phyloP scores from a whole-genome alignment of 2,329 filamentous ascomycete genomes.

The Mycogone perniciosa region DNA sequence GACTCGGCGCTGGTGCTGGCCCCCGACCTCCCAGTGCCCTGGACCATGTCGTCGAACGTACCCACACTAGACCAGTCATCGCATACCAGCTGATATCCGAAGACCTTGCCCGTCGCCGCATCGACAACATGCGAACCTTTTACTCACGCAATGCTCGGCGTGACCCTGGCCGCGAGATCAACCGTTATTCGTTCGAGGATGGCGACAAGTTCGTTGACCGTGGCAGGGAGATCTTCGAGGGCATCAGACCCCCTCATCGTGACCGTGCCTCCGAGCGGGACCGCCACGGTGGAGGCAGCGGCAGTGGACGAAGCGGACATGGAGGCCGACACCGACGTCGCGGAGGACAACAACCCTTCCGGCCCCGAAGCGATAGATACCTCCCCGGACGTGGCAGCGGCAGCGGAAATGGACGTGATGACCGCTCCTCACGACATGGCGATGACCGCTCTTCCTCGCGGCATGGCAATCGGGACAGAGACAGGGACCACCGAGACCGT shows the following conservation, averaged over 20 bases:
- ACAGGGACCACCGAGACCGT: conserved; percentile 10
- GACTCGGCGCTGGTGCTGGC: conserved; percentile 4
- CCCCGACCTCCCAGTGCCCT: conserved; percentile 18
- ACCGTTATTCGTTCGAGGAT: conserved; percentile 68
- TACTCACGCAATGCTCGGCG: conserved; percentile 38
- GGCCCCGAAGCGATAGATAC: conserved; percentile 29
- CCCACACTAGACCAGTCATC: conserved; percentile 37
- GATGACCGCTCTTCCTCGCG: background rate
- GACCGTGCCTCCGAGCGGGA: conserved; percentile 34
- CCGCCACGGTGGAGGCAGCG: conserved; percentile 25
- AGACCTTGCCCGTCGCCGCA: conserved; percentile 56
- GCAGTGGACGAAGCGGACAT: conserved; percentile 19
- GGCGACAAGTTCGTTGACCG: conserved; percentile 62
- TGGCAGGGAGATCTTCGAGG: conserved; percentile 63
- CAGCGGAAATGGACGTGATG: conserved; percentile 17
- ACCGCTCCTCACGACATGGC: conserved; percentile 11
- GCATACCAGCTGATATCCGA: conserved; percentile 53
- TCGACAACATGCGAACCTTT: conserved; percentile 48
- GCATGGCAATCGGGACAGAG: background rate
- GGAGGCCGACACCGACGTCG: conserved; percentile 25
- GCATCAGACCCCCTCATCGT: conserved; percentile 54
- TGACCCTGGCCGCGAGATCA: conserved; percentile 45
- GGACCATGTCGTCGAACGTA: conserved; percentile 26
- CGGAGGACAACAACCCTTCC: conserved; percentile 18
- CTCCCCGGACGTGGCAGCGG: conserved; percentile 21